Conservation (phyloP, 139 green algal genomes). For the Tetraselmis striata region DNA sequence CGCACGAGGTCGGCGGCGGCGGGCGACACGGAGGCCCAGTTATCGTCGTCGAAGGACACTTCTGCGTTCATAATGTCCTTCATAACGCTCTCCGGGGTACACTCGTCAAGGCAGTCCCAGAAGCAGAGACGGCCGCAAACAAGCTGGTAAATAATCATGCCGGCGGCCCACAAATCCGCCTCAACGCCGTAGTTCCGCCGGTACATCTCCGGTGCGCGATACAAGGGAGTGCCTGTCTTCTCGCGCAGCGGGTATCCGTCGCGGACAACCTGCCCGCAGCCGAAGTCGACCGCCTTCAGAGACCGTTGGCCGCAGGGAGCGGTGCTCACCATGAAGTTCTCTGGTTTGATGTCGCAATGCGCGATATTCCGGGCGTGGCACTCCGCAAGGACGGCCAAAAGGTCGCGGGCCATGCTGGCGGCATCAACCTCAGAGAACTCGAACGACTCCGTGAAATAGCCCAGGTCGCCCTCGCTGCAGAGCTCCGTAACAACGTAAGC, state of each 20-base stretch:
- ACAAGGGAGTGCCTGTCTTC: not conserved
- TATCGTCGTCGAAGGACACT: not conserved
- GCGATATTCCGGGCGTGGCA: not conserved
- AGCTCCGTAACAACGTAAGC: not conserved
- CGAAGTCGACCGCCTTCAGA: not conserved
- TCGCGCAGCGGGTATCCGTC: not conserved
- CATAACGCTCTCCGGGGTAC: constrained; percentile 17
- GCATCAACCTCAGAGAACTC: not conserved
- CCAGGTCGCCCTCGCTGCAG: not conserved
- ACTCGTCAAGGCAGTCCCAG: constrained; percentile 24
- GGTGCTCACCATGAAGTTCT: not conserved
- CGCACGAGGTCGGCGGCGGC: constrained; percentile 24
- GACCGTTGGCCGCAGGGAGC: not conserved
- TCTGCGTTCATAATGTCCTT: constrained; percentile 15
- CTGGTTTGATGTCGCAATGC: not conserved
- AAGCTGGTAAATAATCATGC: constrained; percentile 45
- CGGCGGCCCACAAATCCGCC: constrained; percentile 38
- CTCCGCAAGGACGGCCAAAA: not conserved
- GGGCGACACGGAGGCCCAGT: not conserved
- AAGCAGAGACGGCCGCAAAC: constrained; percentile 40
- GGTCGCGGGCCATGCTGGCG: not conserved
- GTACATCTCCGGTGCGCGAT: not conserved
- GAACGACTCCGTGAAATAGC: not conserved
- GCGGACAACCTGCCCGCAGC: not conserved
- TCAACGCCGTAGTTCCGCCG: constrained; percentile 13